Evolutionary conservation across 2,329 filamentous ascomycete species (phyloP).

Genomic region (Sarocladiaceae sp.): DNA sequence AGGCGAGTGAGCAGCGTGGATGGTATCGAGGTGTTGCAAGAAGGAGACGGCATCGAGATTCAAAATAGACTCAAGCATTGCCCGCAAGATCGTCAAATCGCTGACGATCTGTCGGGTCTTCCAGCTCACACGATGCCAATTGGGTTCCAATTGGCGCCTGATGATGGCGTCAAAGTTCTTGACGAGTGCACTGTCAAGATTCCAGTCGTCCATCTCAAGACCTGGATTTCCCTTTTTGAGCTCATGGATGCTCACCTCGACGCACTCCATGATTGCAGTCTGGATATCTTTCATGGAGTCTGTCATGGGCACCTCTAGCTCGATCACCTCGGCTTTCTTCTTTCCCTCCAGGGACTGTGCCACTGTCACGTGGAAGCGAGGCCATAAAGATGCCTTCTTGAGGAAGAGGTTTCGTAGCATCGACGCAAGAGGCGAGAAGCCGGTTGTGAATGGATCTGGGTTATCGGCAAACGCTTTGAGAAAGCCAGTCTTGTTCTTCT

Average conservation of each 20-base stretch:
- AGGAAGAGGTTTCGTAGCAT: conserved; percentile 90
- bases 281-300: conserved; percentile 91
- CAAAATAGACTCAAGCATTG: conserved; percentile 74
- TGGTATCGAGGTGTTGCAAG: conserved; percentile 87
- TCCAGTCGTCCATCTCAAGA: conserved; percentile 96
- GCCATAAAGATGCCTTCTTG: conserved; percentile 83
- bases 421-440: conserved; percentile 79
- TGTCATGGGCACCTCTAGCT: conserved; percentile 93
- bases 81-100: conserved; percentile 76
- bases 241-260: conserved; percentile 90
- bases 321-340: conserved; percentile 93
- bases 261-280: conserved; percentile 89
- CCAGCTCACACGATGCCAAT: conserved; percentile 95
- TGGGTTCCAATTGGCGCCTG: conserved; percentile 83
- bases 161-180: conserved; percentile 89
- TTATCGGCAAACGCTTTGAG: conserved; percentile 94
- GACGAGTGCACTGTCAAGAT: conserved; percentile 83
- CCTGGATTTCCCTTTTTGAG: conserved; percentile 86
- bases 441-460: conserved; percentile 81
- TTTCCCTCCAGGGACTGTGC: conserved; percentile 85
- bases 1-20: conserved; percentile 83
- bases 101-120: conserved; percentile 92
- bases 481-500: conserved; percentile 90
- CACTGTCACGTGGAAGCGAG: conserved; percentile 86
- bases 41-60: conserved; percentile 88